A percentile compares a stretch with the other conserved stretches of the same genome.
These are phyloP conservation scores for Ustilago curta DNA, from an alignment of 1,284 basidiomycete genomes.

Conservation along the genomic window DNA sequence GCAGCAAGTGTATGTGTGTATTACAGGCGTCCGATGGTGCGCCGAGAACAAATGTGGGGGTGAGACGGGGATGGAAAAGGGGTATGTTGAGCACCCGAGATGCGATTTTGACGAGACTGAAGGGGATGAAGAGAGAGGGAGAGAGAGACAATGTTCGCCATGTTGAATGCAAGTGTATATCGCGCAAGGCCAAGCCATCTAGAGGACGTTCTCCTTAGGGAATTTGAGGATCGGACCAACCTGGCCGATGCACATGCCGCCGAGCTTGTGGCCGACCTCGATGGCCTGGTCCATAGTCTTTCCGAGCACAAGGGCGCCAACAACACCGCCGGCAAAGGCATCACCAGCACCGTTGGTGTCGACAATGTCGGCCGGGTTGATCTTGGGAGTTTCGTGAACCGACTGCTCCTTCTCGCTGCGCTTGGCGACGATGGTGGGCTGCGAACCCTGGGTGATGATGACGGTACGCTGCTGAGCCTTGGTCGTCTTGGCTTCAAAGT, in stretches of 20 bases:
- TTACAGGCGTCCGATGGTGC: constrained; percentile 8
- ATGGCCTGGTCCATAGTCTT: constrained; percentile 84
- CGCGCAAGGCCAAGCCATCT: constrained; percentile 5
- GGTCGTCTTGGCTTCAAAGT: constrained; percentile 45
- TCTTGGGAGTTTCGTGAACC: constrained; percentile 72
- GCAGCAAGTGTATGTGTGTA: neutral
- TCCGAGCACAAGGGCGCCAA: constrained; percentile 85
- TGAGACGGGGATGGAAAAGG: neutral
- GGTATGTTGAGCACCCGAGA: constrained; percentile 56
- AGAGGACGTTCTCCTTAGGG: constrained; percentile 63
- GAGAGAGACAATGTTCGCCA: constrained; percentile 18
- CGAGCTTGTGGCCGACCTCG: constrained; percentile 88
- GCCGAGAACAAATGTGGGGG: neutral
- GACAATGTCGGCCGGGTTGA: constrained; percentile 74
- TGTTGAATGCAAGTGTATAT: constrained; percentile 27
- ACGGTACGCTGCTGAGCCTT: constrained; percentile 79
- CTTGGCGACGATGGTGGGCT: constrained; percentile 83
- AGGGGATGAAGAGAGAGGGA: neutral
- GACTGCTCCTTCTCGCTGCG: constrained; percentile 73
- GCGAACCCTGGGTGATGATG: constrained; percentile 89
- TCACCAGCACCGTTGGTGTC: constrained; percentile 99
- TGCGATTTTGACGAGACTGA: constrained; percentile 13
- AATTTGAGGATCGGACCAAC: constrained; percentile 73
- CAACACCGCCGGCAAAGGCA: constrained; percentile 96
- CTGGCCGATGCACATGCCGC: constrained; percentile 86